Evolutionary conservation across 768 basidiomycete genomes (phyloP), one percentile per base, ranked within the genome.

Genomic region (Suillus tomentosus): DNA sequence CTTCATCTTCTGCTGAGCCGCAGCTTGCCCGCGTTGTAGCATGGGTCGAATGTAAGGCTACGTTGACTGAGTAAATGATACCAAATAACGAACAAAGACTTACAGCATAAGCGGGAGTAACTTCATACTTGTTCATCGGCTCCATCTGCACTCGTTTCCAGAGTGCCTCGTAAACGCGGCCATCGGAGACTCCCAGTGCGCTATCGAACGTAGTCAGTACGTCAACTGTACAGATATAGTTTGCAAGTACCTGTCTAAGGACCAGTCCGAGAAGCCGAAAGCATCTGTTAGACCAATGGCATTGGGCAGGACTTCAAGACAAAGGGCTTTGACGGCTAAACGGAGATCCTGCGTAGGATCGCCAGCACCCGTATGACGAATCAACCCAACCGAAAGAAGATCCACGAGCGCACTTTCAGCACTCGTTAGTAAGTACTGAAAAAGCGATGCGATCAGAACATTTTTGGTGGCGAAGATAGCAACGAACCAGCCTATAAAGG

Each of bases 191-290:
- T 1, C 90, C 90, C 24, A 91, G 75, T 0, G 87, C 85, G 71
- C 88, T 89, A 42, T 62, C 19, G 47, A 58, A 61, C 19, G 3
- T 14, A 6, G 54, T 61, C 19, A 62, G 31, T 22, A 1, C 36
- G 4, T 34, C 36, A 47, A 39, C 4, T 19, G 42, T n/a, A 34
- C 15, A 53, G 0, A 7, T 11, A 58, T 10, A 1, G 9, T 36
- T 31, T 53, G 64, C 9, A 69, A 78, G 17, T 57, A 86, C 86
- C 87, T 89, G 67, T 91, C 84, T 19, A 92, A 76, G 60, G 90
- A 85, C 87, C 88, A 92, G 68, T 92, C 90, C 0, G 84, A 81
- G 68, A 90, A 90, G 0, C 85, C 87, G 71, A 93, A 91, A 3
- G 88, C 85, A 70, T 93, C 91, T 6, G 82, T 86, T 61, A 92